Percentiles rank a stretch among this genome's conserved stretches.
Evolutionary conservation across 2,329 filamentous ascomycete species (phyloP).

Genomic region (Penicillium sp.): DNA sequence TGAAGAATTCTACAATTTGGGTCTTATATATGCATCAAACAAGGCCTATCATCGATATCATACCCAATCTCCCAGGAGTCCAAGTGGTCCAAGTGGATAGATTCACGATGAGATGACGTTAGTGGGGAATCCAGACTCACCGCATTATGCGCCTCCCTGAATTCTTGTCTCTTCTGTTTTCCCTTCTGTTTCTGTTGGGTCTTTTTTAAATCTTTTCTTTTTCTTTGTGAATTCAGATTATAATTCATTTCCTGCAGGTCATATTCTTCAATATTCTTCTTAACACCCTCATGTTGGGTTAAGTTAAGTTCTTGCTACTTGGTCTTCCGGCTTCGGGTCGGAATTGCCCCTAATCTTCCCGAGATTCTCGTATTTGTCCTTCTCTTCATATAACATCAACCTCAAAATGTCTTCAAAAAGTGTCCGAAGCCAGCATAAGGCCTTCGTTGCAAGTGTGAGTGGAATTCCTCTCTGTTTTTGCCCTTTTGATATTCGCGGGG

Average conservation of each 20-base stretch:
- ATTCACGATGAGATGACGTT: slow-evolving; percentile 24
- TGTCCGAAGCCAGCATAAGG: slow-evolving; percentile 24
- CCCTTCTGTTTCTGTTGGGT: background rate
- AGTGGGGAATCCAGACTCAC: slow-evolving; percentile 30
- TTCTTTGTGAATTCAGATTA: slow-evolving; percentile 1
- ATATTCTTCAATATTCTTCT: background rate
- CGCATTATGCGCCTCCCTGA: slow-evolving; percentile 16
- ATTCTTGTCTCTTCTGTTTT: background rate
- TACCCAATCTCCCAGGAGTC: background rate
- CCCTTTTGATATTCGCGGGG: background rate
- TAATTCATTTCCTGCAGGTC: slow-evolving; percentile 4
- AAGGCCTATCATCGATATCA: background rate
- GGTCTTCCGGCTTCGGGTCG: slow-evolving; percentile 16
- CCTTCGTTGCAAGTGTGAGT: slow-evolving; percentile 29
- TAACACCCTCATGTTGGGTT: slow-evolving; percentile 11
- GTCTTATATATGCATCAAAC: background rate
- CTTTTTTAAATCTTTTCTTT: background rate
- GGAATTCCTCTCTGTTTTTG: background rate
- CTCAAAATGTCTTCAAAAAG: slow-evolving; percentile 24
- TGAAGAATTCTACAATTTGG: background rate
- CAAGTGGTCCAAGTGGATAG: background rate
- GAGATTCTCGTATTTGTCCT: slow-evolving; percentile 5
- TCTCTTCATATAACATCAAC: slow-evolving; percentile 8
- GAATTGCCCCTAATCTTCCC: slow-evolving; percentile 25
- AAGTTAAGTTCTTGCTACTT: slow-evolving; percentile 2